Evolutionary conservation across 208 protist species (phyloP).

Genomic region (Leishmania aethiopica): DNA sequence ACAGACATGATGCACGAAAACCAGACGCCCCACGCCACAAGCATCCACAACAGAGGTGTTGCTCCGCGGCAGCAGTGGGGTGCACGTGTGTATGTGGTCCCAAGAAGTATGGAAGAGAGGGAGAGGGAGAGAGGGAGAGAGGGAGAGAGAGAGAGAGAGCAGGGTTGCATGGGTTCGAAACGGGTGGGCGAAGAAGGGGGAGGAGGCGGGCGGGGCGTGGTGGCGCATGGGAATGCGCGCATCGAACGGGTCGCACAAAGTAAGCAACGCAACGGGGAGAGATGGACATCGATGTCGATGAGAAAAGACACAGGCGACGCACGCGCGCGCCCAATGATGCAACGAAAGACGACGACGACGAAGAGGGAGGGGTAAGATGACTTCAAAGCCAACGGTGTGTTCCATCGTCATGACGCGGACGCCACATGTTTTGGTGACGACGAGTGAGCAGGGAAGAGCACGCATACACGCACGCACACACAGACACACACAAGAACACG

Average conservation of each 20-base stretch:
- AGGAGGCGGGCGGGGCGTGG: not conserved
- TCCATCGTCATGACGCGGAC: not conserved
- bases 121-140: too few species aligned
- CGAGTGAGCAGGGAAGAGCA: too few species aligned
- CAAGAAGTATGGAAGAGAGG: not conserved
- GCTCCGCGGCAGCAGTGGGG: not conserved
- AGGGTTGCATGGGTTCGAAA: not conserved
- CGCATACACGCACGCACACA: not conserved
- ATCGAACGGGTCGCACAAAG: not conserved
- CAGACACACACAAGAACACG: too few species aligned
- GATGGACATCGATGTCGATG: not conserved
- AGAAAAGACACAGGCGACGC: not conserved
- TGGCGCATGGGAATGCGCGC: not conserved
- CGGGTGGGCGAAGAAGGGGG: not conserved
- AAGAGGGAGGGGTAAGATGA: slow-evolving; percentile 1
- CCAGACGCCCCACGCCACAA: too few species aligned
- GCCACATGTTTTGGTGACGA: too few species aligned
- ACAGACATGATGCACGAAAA: too few species aligned
- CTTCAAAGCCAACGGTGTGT: not conserved
- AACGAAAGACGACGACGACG: not conserved
- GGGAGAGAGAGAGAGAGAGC: not conserved
- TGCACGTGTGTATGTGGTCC: not conserved
- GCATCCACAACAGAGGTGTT: too few species aligned
- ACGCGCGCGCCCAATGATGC: not conserved
- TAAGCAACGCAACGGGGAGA: not conserved